Conservation (phyloP, 345 rosid genomes). For the Reutealis trisperma region DNA sequence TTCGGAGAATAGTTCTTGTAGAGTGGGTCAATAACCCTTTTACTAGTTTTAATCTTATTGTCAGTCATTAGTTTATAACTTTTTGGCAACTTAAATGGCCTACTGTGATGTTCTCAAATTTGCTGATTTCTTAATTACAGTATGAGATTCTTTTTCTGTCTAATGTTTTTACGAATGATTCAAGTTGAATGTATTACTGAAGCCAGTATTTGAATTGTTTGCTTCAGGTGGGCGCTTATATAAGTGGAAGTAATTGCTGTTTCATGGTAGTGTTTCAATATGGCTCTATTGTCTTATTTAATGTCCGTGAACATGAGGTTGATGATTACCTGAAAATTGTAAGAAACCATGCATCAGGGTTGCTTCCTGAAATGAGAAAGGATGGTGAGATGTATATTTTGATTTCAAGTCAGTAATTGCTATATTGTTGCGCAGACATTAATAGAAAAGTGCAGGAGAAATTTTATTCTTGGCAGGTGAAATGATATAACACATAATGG, state of each 20-base stretch:
- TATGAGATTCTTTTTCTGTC: not conserved
- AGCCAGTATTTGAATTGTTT: constrained; percentile 5
- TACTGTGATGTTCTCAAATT: too few species aligned
- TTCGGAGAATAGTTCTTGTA: too few species aligned
- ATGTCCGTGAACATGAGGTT: constrained; percentile 74
- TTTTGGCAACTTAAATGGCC: too few species aligned
- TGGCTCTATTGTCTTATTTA: constrained; percentile 92
- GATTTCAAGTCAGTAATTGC: not conserved
- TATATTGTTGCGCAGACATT: not conserved
- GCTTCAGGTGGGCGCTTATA: constrained; percentile 66
- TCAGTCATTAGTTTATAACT: too few species aligned
- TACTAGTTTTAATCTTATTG: too few species aligned
- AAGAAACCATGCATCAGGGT: constrained; percentile 77
- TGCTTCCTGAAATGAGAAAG: constrained; percentile 94
- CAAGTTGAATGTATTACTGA: constrained; percentile 8
- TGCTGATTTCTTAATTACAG: not conserved
- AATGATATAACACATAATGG: not conserved
- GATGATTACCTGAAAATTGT: constrained; percentile 85
- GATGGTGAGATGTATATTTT: constrained; percentile 60
- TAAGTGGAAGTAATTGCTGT: constrained; percentile 73
- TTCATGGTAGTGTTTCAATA: constrained; percentile 93
- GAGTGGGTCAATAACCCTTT: too few species aligned
- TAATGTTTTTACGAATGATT: not conserved
- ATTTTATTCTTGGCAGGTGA: not conserved
- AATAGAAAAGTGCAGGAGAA: not conserved